phyloP scores from a whole-genome alignment of 306 rosid species.

The Fragaria ananassa region DNA sequence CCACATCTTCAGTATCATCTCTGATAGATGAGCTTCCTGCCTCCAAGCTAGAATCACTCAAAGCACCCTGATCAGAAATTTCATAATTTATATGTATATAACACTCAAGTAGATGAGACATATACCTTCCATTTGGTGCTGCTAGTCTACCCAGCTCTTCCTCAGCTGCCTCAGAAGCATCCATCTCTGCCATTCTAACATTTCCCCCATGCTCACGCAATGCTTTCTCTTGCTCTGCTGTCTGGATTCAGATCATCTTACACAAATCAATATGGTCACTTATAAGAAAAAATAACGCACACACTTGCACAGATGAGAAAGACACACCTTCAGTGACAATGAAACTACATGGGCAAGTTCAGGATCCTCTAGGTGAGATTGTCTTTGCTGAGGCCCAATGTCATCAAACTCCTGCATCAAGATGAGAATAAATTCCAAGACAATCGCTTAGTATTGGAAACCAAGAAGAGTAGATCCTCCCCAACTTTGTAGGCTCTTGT shows the following conservation, averaged over 20 bases:
- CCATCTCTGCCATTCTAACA: slow-evolving; percentile 32
- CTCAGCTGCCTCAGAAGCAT: slow-evolving; percentile 42
- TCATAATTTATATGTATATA: neutral
- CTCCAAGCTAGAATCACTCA: slow-evolving; percentile 60
- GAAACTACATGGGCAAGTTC: slow-evolving; percentile 87
- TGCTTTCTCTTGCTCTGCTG: slow-evolving; percentile 71
- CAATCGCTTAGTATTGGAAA: slow-evolving; percentile 15
- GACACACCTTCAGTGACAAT: slow-evolving; percentile 66
- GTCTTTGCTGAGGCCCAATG: slow-evolving; percentile 46
- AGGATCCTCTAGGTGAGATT: slow-evolving; percentile 54
- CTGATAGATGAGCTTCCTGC: slow-evolving; percentile 62
- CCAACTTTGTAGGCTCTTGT: slow-evolving; percentile 19
- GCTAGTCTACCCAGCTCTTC: slow-evolving; percentile 47
- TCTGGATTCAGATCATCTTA: slow-evolving; percentile 49
- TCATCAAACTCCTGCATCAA: slow-evolving; percentile 53
- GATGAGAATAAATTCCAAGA: slow-evolving; percentile 28
- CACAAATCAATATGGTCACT: slow-evolving; percentile 19
- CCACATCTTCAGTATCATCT: slow-evolving; percentile 71
- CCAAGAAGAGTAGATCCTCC: slow-evolving; percentile 25
- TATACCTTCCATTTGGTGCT: slow-evolving; percentile 66
- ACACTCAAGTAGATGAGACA: slow-evolving; percentile 12
- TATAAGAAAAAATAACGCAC: neutral
- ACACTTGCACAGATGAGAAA: neutral
- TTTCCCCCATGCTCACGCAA: slow-evolving; percentile 41
- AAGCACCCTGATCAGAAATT: slow-evolving; percentile 30